Evolutionary conservation across 1,139 yeast species (phyloP), one percentile per base, ranked within the genome.

Genomic region (Kodamaea sp.): DNA sequence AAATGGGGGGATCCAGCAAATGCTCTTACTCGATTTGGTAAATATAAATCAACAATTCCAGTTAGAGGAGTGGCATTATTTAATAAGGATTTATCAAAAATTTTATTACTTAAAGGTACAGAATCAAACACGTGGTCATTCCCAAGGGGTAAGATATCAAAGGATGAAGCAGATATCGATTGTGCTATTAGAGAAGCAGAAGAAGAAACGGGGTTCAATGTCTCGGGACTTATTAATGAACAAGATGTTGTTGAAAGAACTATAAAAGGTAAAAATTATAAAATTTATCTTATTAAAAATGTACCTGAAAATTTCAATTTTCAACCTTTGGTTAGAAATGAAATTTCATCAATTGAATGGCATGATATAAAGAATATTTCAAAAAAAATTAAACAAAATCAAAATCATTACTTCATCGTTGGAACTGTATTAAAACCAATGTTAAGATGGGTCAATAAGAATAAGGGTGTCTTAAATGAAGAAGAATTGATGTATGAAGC

Each of bases 151-250:
- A 94, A 94, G 62, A 94, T 94, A 42, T 86, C 95, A 30, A 90
- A 92, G 58, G 95, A 82, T 54, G 99, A 94, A 63, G 70, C 81
- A 7, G 98, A 94, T 60, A 74, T 79, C n/a, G 81, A 77, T 40
- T 94, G 98, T 67, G 97, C 97, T 5, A 65, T 87, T n/a, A 76
- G 99, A 55, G 99, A 94, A 60, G 92, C 87, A 20, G 77, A 75
- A 47, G 99, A 94, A 64, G 99, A 94, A 60, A 92, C 90, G n/a
- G 96, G 98, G 0, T 89, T 84, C 54, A 94, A 90, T 60, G 81
- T 88, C 36, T 63, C 80, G 4, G 80, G 79, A 8, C 75, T 74
- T 49, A 72, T 90, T 37, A 76, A 78, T 45, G 83, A 82, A 45
- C 75, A 81, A 28, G 90, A 84, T 42, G 86, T 75, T 45, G 74